A percentile compares a stretch with the other conserved stretches of the same genome.
phyloP scores from a whole-genome alignment of 208 protist genomes.

The Leishmania guyanensis region DNA sequence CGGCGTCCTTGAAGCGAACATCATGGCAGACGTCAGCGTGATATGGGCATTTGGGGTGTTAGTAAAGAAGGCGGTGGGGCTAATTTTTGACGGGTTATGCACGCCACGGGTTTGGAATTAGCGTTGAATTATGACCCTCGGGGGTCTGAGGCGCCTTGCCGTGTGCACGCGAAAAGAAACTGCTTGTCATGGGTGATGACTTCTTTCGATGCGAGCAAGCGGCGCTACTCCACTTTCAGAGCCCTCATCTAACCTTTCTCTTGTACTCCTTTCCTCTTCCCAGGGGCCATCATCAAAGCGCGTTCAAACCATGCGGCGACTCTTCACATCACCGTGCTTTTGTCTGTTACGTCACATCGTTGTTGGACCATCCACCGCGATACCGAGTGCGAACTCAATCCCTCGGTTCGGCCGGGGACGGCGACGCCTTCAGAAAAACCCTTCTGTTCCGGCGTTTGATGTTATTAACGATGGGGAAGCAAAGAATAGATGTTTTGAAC shows the following conservation, averaged over 20 bases:
- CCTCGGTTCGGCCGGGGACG: slow-evolving; percentile 38
- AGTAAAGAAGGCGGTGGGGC: background rate
- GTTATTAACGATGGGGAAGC: slow-evolving; percentile 50
- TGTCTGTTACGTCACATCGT: slow-evolving; percentile 21
- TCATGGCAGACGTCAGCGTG: background rate
- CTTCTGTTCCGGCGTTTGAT: slow-evolving; percentile 6
- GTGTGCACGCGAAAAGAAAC: background rate
- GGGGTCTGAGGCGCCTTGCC: background rate
- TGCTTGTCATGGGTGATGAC: background rate
- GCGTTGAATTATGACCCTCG: background rate
- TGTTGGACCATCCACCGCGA: slow-evolving; percentile 36
- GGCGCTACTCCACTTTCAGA: background rate
- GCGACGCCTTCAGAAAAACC: background rate
- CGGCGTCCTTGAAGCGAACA: background rate
- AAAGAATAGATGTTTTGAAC: slow-evolving; percentile 60
- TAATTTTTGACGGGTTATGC: background rate
- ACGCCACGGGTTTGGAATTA: background rate
- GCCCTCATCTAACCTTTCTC: slow-evolving; percentile 1
- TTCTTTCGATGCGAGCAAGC: background rate
- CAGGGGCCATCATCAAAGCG: background rate
- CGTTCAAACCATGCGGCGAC: slow-evolving; percentile 22
- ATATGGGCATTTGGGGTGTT: background rate
- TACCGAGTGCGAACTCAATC: slow-evolving; percentile 26
- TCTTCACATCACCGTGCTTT: background rate
- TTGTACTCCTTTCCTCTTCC: background rate